A percentile compares a stretch with the other conserved stretches of the same genome.
These are phyloP conservation scores for Seminavis robusta DNA, from an alignment of 108 stramenopile genomes.

Conservation along the genomic window DNA sequence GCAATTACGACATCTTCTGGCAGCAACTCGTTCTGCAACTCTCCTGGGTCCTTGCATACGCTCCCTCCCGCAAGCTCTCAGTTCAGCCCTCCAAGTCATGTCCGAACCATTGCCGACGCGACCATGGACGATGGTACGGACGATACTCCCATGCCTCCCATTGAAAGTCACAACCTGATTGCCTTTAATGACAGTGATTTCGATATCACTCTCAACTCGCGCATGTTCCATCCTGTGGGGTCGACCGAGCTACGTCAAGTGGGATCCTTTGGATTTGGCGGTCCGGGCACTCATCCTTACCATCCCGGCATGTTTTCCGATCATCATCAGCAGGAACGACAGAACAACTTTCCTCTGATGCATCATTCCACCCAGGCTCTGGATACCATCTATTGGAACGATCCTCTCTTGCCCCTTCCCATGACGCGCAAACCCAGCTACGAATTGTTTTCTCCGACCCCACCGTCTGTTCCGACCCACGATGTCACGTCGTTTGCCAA, in stretches of 20 bases:
- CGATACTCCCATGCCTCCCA: not conserved
- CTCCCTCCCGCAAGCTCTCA: not conserved
- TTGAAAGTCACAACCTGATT: not conserved
- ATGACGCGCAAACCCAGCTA: constrained; percentile 13
- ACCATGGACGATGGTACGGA: not conserved
- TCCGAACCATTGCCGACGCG: not conserved
- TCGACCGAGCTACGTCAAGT: not conserved
- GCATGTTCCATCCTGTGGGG: not conserved
- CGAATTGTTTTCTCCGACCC: not conserved
- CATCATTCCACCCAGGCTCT: not conserved
- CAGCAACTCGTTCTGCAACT: not conserved
- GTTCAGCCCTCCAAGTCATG: not conserved
- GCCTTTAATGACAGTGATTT: not conserved
- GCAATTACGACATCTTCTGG: not conserved
- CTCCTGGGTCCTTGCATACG: not conserved
- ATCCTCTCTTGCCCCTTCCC: constrained; percentile 7
- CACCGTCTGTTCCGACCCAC: not conserved
- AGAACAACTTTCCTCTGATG: not conserved
- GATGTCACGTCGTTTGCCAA: not conserved
- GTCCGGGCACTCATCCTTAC: not conserved
- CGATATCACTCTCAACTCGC: not conserved
- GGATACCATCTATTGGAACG: constrained; percentile 15
- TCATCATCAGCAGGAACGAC: not conserved
- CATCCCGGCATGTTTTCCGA: not conserved
- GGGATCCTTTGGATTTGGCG: not conserved